Evolutionary conservation across 805 yeast species (phyloP).

Genomic region (Teunomyces panamensis): DNA sequence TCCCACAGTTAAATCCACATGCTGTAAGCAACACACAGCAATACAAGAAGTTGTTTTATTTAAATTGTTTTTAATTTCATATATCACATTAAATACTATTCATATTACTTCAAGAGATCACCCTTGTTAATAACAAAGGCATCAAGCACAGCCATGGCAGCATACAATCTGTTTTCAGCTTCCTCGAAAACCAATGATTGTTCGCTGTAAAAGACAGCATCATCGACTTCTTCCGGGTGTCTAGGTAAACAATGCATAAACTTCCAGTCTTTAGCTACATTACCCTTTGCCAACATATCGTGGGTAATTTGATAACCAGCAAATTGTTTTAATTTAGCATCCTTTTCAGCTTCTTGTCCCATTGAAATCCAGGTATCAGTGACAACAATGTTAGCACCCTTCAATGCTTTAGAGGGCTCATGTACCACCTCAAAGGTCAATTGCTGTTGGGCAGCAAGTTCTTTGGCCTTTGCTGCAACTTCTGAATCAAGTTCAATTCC

Average conservation of each 20-base stretch:
- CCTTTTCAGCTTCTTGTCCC: constrained; percentile 90
- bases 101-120: constrained; percentile 30
- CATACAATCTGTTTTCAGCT: constrained; percentile 94
- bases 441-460: constrained; percentile 49
- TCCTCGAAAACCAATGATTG: constrained; percentile 84
- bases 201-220: constrained; percentile 84
- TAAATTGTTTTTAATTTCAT: not conserved
- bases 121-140: constrained; percentile 87
- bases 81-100: not conserved
- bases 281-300: constrained; percentile 57
- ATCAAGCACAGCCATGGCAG: constrained; percentile 92
- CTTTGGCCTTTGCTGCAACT: constrained; percentile 53
- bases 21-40: too few relatives aligned
- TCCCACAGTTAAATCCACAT: too few relatives aligned
- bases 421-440: constrained; percentile 54
- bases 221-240: constrained; percentile 90
- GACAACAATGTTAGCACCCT: constrained; percentile 75
- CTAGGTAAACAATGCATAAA: constrained; percentile 99
- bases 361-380: constrained; percentile 97
- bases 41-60: not conserved
- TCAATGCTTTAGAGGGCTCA: constrained; percentile 73
- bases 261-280: constrained; percentile 65
- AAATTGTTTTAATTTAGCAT: constrained; percentile 71
- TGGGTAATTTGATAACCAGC: constrained; percentile 80
- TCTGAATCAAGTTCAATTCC: constrained; percentile 60